Evolutionary conservation across 495 filamentous ascomycete genomes (phyloP), one percentile per base, ranked within the genome.

Genomic region (Massariosphaeria phaeospora): DNA sequence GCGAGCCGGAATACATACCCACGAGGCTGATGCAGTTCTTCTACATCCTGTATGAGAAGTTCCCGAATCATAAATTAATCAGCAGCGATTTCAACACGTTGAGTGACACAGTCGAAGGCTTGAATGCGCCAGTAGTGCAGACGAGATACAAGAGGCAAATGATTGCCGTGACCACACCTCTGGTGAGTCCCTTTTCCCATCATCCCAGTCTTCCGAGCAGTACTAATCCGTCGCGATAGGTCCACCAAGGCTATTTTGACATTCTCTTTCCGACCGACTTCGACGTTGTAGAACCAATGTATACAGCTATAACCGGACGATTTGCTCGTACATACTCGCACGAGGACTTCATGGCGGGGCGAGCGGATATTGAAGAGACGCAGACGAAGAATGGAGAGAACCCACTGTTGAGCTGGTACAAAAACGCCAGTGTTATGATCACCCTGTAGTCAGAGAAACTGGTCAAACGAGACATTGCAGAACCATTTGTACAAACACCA

Each of bases 231-330:
- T 20, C 39, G 7, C 24, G 1, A 15, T 58, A 94, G 89, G 89
- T 96, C 15, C 89, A 95, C 59, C 94, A 99, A 73, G 94, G 93
- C 11, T 95, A 95, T 70, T 99, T 99, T 62, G 94, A 97, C 69
- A 96, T 99, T 68, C 81, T 99, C 64, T 99, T 99, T 72, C 93
- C 93, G 0, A 97, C 91, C 11, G 84, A 99, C 67, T 99, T 97
- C 70, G 75, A 79, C 29, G 83, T 90, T 33, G 79, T 91, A 67
- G 88, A 96, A 67, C 83, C 86, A 61, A 80, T 96, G 55, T 98
- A 98, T 71, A 81, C 85, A 44, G 90, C 89, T 25, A 76, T 96
- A 49, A 98, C 93, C 0, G 90, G 90, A 17, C 93, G 91, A 67
- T 72, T 96, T 59, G 94, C 91, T 3, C 76, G 85, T 29, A 87